Base-by-base conservation (phyloP, 331 rosid species). In the Quercus phellos region DNA sequence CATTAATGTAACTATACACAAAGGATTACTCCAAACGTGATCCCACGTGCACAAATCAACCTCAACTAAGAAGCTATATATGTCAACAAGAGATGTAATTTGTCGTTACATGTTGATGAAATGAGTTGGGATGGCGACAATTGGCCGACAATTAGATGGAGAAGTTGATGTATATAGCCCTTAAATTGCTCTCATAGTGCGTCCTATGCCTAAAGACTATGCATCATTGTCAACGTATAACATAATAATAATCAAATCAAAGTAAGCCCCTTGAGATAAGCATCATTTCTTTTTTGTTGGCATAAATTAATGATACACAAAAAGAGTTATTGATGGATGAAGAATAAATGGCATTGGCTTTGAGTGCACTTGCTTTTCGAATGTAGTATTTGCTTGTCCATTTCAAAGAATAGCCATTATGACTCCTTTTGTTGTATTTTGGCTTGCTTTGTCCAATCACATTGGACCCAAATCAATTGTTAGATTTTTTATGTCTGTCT, bases 391-490 rank as follows among this genome's bases (percentile, higher is more conserved):
- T 21, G 56, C 81, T 54, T 58, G 73, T 70, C 75, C 34, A 5
- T 10, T 22, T 17, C 58, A 58, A 30, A n/a, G 43, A 68, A 19
- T 42, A 66, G 51, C 74, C 26, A 69, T 29, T 56, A 51, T 16
- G 67, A 42, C 68, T 73, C 18, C 63, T 61, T 51, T 58, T 61
- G 68, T 54, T 72, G 79, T 72, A 68, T 80, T 75, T 74, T 35
- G 80, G 80, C 73, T 79, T 85, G 85, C 82, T 70, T 58, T 74
- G 77, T 77, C 75, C 22, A 68, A 70, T 76, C 75, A 8, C 76
- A 78, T 76, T 80, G 86, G 84, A 78, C 46, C 81, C 69, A 87
- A 83, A 84, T 82, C 88, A 38, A 78, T 21, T 24, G 71, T 24
- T 29, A 73, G 80, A 82, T 79, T 88, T 43, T 66, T 17, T 38